Evolutionary conservation across 2,329 filamentous ascomycete genomes (phyloP).

Genomic region (Colletotrichum euphorbiae): DNA sequence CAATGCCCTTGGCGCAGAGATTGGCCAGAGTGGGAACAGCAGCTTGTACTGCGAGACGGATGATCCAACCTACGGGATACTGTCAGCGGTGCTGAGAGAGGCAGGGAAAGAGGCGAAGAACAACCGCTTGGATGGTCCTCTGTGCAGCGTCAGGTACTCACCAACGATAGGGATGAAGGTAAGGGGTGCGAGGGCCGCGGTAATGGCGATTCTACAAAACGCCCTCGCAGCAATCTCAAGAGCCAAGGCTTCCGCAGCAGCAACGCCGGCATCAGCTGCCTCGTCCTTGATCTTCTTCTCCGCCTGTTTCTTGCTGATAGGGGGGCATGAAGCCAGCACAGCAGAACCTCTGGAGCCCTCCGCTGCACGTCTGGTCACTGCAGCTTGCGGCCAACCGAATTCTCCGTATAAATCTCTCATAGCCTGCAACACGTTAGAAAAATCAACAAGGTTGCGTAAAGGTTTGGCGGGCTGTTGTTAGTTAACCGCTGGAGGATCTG

Average conservation of each 20-base stretch:
- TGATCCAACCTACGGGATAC: conserved; percentile 14
- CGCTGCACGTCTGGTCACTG: conserved; percentile 48
- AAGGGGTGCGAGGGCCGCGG: conserved; percentile 40
- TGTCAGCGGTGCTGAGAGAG: not conserved
- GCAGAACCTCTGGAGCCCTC: conserved; percentile 47
- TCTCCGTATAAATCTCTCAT: too few relatives aligned
- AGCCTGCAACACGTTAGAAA: too few relatives aligned
- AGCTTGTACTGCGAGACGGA: conserved; percentile 39
- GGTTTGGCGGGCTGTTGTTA: too few relatives aligned
- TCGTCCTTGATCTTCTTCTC: conserved; percentile 42
- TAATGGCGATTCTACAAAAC: conserved; percentile 50
- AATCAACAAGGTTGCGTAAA: too few relatives aligned
- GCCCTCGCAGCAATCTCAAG: conserved; percentile 50
- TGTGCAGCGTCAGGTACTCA: not conserved
- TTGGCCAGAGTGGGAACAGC: conserved; percentile 47
- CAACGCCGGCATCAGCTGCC: conserved; percentile 44
- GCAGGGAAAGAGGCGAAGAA: too few relatives aligned
- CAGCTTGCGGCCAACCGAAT: too few relatives aligned
- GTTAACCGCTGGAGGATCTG: too few relatives aligned
- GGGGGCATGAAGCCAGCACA: conserved; percentile 47
- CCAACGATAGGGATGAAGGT: conserved; percentile 27
- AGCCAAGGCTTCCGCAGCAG: conserved; percentile 45
- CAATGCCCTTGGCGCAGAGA: conserved; percentile 12
- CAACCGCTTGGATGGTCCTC: too few relatives aligned
- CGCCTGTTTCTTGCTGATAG: conserved; percentile 41